A percentile compares a stretch with the other conserved stretches of the same genome.
phyloP scores from a whole-genome alignment of 106 monocot genomes.

The Dioscorea zingiberensis region DNA sequence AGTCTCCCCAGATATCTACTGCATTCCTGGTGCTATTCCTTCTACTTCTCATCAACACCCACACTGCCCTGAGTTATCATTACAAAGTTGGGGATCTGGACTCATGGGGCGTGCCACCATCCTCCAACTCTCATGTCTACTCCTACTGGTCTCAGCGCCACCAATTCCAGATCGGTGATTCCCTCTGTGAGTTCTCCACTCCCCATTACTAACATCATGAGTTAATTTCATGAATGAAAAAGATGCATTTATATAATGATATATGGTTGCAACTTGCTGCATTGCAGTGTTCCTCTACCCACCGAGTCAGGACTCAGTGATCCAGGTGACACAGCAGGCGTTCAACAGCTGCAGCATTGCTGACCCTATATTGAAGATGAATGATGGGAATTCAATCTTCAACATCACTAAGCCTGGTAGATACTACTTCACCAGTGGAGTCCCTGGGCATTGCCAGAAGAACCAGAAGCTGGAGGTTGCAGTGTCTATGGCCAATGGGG shows the following conservation, averaged over 20 bases:
- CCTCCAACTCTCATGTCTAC: constrained; percentile 47
- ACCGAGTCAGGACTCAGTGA: constrained; percentile 88
- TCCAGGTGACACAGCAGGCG: constrained; percentile 68
- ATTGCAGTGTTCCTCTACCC: constrained; percentile 85
- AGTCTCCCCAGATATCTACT: too few species aligned
- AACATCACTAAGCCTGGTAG: constrained; percentile 58
- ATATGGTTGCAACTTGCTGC: background rate
- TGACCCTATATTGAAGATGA: constrained; percentile 42
- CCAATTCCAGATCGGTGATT: constrained; percentile 47
- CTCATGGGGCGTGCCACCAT: constrained; percentile 55
- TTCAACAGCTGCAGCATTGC: constrained; percentile 46
- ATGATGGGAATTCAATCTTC: constrained; percentile 87
- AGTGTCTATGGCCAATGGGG: constrained; percentile 47
- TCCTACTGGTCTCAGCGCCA: constrained; percentile 39
- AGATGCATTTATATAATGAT: background rate
- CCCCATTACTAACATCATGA: background rate
- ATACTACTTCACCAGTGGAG: constrained; percentile 68
- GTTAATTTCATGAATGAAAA: background rate
- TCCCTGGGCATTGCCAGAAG: constrained; percentile 63
- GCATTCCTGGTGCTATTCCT: background rate
- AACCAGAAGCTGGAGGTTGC: constrained; percentile 61
- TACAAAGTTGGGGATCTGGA: constrained; percentile 73
- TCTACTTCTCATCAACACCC: background rate
- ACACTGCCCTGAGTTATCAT: constrained; percentile 7
- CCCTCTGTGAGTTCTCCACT: constrained; percentile 45